A percentile compares a stretch with the other conserved stretches of the same genome.
These are phyloP conservation scores for Rostrohypoxylon terebratum DNA, from an alignment of 495 filamentous ascomycete species.

Conservation along the genomic window DNA sequence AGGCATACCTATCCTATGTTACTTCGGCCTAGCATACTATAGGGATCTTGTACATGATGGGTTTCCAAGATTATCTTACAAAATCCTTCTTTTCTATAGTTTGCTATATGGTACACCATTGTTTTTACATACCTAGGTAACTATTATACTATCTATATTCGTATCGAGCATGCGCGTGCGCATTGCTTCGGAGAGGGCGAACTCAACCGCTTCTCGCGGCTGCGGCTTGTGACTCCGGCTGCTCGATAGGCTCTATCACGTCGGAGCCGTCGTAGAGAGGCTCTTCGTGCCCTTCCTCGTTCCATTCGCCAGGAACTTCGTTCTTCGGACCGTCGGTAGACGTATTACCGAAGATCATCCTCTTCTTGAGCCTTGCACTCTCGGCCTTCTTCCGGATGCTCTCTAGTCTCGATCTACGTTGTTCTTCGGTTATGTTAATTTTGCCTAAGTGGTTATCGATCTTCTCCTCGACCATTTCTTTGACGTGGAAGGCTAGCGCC, in stretches of 20 bases:
- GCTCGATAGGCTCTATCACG: conserved; percentile 21
- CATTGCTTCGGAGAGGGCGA: neutral
- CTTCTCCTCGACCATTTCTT: conserved; percentile 78
- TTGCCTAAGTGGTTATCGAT: conserved; percentile 74
- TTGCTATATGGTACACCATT: conserved; percentile 22
- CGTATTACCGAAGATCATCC: conserved; percentile 30
- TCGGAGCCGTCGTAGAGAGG: conserved; percentile 38
- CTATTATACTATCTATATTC: neutral
- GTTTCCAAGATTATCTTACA: neutral
- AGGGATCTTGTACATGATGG: neutral
- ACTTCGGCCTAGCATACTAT: neutral
- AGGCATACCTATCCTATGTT: neutral
- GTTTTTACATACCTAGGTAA: conserved; percentile 18
- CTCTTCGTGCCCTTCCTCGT: conserved; percentile 51
- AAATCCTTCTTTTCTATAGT: neutral
- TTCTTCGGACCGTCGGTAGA: conserved; percentile 8
- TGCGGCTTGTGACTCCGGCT: neutral
- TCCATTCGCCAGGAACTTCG: conserved; percentile 48
- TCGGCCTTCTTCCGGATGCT: conserved; percentile 40
- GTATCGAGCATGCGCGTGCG: neutral
- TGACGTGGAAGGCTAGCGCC: conserved; percentile 81
- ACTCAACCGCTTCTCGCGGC: neutral
- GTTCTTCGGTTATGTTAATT: conserved; percentile 40
- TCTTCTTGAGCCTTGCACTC: conserved; percentile 19
- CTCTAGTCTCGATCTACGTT: conserved; percentile 29